phyloP scores from a whole-genome alignment of 2,329 filamentous ascomycete species.

The Emergomyces orientalis region DNA sequence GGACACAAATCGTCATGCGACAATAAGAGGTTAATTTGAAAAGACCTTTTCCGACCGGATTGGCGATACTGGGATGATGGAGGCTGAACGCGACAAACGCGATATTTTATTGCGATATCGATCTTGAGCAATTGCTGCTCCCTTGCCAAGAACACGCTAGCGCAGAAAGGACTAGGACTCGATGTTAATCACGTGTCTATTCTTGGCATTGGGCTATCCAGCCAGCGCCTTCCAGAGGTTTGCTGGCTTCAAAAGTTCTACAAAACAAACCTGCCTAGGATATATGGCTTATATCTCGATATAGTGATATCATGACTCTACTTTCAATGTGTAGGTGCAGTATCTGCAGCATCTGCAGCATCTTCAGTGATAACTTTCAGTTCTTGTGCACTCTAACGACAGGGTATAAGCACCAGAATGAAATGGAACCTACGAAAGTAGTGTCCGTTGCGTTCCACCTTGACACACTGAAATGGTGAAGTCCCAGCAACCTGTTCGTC shows the following conservation, averaged over 20 bases:
- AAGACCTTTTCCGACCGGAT: background rate
- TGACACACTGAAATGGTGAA: too few relatives aligned
- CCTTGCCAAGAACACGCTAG: background rate
- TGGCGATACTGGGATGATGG: background rate
- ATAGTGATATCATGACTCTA: background rate
- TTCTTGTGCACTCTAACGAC: background rate
- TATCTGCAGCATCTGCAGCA: background rate
- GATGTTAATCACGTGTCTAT: background rate
- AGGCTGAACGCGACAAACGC: constrained; percentile 3
- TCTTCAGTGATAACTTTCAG: background rate
- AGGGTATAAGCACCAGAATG: too few relatives aligned
- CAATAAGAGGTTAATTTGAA: background rate
- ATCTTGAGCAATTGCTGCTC: background rate
- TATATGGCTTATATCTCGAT: background rate
- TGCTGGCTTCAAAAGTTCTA: too few relatives aligned
- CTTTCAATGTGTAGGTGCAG: background rate
- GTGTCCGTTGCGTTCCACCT: too few relatives aligned
- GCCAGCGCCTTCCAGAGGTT: too few relatives aligned
- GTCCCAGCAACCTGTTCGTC: too few relatives aligned
- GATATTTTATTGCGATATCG: background rate
- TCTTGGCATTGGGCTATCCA: background rate
- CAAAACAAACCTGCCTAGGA: too few relatives aligned
- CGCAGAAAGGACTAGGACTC: background rate
- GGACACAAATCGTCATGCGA: background rate
- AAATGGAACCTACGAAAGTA: too few relatives aligned